A percentile compares a stretch with the other conserved stretches of the same genome.
These are phyloP conservation scores for Kluyveromyces dobzhanskii DNA, from an alignment of 805 yeast species.

Conservation along the genomic window DNA sequence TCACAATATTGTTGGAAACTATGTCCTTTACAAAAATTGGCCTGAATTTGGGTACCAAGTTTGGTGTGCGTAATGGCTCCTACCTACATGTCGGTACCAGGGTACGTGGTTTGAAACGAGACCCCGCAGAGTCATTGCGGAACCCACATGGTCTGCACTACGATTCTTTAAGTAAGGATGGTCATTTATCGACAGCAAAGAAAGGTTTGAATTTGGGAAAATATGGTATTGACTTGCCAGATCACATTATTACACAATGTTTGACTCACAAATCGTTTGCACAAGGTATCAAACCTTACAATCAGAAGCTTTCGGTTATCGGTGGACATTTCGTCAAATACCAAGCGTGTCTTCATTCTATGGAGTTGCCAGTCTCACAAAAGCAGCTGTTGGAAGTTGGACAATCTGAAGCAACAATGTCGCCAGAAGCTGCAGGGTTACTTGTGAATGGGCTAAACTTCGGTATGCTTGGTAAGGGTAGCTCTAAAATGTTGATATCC, in stretches of 20 bases:
- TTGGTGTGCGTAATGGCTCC: constrained; percentile 26
- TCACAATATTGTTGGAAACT: too few species aligned
- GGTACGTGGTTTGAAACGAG: constrained; percentile 64
- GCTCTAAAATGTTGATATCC: constrained; percentile 44
- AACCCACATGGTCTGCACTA: constrained; percentile 46
- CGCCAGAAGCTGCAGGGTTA: constrained; percentile 8
- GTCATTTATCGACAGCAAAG: constrained; percentile 30
- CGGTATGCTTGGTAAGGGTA: constrained; percentile 50
- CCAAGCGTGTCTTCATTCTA: constrained; percentile 27
- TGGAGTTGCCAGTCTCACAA: constrained; percentile 13
- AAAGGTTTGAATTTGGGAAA: constrained; percentile 16
- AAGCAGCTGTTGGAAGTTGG: neutral
- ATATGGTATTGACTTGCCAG: constrained; percentile 37
- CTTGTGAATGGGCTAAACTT: constrained; percentile 44
- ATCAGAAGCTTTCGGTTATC: constrained; percentile 70
- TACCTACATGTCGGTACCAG: constrained; percentile 41
- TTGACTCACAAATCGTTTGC: constrained; percentile 93
- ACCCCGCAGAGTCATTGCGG: constrained; percentile 49
- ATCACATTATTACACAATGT: constrained; percentile 62
- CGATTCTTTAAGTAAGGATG: constrained; percentile 37
- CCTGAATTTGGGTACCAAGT: neutral
- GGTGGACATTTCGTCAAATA: constrained; percentile 57
- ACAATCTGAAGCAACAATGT: constrained; percentile 2
- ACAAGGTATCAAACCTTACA: constrained; percentile 82
- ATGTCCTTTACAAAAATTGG: neutral